Base-by-base conservation (phyloP, 2,329 filamentous ascomycete species). In the Epichloe hybrida region DNA sequence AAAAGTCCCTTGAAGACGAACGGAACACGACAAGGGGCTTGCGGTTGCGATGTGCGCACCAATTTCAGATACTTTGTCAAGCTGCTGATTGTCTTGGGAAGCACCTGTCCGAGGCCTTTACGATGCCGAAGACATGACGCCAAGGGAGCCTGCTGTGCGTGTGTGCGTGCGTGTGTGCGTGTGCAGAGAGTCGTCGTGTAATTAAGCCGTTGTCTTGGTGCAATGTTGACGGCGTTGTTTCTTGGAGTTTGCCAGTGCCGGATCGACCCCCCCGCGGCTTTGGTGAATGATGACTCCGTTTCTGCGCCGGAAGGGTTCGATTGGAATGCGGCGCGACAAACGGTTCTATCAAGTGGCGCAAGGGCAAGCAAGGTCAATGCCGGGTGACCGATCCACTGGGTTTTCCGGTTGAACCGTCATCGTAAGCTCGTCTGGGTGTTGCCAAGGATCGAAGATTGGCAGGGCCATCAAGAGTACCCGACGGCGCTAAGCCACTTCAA, bases 391-490 rank as follows among this genome's bases (percentile, higher is more conserved):
- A 36, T 35, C 20, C 27, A n/a, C 11, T 38, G 9, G 34, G n/a
- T 21, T 48, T 40, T 38, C 35, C 27, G 4, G 20, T 20, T 48
- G 23, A 23, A 15, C 8, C n/a, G 21, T 7, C 49, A 52, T 46
- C 34, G 15, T 3, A 48, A 49, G 49, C 35, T 49, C 51, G 27
- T 31, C 27, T 38, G 36, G 40, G 31, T 49, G 23, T 9, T 41
- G 39, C n/a, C n/a, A 4, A 43, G 45, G 42, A 57, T 58, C 56
- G 56, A 50, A 52, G 34, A 52, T 56, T 58, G 42, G 53, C 50
- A 56, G 52, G 50, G 48, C 39, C 48, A 58, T 57, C 56, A 58
- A 55, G 51, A 53, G 52, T 46, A 17, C 45, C 51, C 52, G 51
- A 56, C 51, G 50, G 46, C 53, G 55, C 56, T 54, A 55, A 43